A percentile compares a stretch with the other conserved stretches of the same genome.
Conservation (phyloP, 345 rosid genomes). For the Murraya paniculata region DNA sequence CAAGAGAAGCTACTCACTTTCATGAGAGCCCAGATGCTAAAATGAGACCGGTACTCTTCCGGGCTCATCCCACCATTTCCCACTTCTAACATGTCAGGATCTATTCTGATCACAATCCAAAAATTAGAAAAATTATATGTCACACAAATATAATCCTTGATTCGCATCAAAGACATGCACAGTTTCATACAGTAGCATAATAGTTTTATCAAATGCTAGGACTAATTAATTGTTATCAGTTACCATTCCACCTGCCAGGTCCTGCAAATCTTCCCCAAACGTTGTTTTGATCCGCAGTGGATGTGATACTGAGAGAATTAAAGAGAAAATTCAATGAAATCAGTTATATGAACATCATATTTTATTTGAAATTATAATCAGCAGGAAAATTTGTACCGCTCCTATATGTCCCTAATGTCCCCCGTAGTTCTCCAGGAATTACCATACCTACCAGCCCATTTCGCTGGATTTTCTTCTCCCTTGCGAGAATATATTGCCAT, state of each 20-base stretch:
- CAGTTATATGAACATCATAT: too few relatives aligned
- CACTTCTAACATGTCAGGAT: slow-evolving; percentile 68
- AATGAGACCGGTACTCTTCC: slow-evolving; percentile 37
- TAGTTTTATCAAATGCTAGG: neutral
- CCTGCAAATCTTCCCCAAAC: slow-evolving; percentile 55
- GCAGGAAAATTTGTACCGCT: slow-evolving; percentile 25
- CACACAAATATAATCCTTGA: neutral
- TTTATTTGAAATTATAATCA: neutral
- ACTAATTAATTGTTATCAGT: neutral
- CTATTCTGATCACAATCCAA: slow-evolving; percentile 21
- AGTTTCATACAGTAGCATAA: neutral
- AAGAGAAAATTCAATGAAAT: neutral
- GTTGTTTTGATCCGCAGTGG: slow-evolving; percentile 44
- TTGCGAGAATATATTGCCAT: slow-evolving; percentile 12
- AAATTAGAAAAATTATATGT: neutral
- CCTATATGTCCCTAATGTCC: slow-evolving; percentile 43
- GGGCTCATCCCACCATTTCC: slow-evolving; percentile 64
- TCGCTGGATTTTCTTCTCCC: slow-evolving; percentile 59
- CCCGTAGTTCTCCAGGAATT: slow-evolving; percentile 65
- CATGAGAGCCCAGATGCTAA: slow-evolving; percentile 60
- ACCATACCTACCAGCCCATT: slow-evolving; percentile 47
- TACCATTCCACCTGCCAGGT: slow-evolving; percentile 71
- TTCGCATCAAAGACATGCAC: neutral
- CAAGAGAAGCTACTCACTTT: slow-evolving; percentile 28
- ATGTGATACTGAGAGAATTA: slow-evolving; percentile 33